These are phyloP conservation scores for Omphalea diandra DNA, from an alignment of 441 rosid species.

Conservation along the genomic window DNA sequence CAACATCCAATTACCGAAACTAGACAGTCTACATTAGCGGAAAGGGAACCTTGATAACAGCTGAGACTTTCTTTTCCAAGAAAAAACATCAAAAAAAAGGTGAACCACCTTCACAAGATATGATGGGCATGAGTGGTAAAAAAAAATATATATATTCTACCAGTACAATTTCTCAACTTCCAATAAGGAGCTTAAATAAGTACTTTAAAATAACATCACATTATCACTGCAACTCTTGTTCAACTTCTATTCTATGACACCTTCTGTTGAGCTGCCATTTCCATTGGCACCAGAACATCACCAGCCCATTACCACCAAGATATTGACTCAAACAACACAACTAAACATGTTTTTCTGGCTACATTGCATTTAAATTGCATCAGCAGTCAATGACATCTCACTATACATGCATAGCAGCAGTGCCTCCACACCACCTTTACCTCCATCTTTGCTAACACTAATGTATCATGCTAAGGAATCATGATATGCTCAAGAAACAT, in stretches of 20 bases:
- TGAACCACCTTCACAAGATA: background rate
- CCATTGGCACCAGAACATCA: background rate
- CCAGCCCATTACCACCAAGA: background rate
- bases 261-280: background rate
- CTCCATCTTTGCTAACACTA: background rate
- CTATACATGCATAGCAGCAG: background rate
- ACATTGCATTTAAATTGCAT: background rate
- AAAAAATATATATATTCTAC: background rate
- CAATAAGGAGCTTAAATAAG: background rate
- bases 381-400: background rate
- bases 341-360: background rate
- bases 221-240: background rate
- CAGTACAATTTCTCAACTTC: background rate
- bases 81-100: too few species aligned
- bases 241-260: background rate
- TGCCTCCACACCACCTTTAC: background rate
- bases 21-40: background rate
- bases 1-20: background rate
- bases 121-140: background rate
- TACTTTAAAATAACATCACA: background rate
- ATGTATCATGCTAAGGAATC: background rate
- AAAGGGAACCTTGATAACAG: background rate
- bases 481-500: background rate
- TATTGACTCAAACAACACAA: constrained; percentile 7
- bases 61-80: background rate